phyloP scores from a whole-genome alignment of 2,329 filamentous ascomycete species.

The Diaporthe capsici region DNA sequence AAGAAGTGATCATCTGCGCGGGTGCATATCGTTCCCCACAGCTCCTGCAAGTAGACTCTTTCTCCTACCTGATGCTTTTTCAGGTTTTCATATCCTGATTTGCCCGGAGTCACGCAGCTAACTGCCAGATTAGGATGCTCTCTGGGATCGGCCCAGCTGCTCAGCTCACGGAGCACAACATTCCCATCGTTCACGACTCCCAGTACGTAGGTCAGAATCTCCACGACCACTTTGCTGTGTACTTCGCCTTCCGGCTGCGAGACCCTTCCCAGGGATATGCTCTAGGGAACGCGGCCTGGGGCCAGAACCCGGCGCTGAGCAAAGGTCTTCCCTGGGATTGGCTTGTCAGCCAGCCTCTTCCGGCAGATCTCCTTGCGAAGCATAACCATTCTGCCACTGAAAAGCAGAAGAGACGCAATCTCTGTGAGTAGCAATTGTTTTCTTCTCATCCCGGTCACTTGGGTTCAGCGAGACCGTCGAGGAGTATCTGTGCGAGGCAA shows the following conservation, averaged over 20 bases:
- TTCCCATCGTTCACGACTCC: constrained; percentile 63
- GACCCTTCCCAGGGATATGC: constrained; percentile 15
- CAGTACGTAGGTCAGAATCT: constrained; percentile 71
- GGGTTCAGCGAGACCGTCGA: neutral
- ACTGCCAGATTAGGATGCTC: constrained; percentile 45
- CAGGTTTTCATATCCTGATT: no score
- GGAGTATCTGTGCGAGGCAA: neutral
- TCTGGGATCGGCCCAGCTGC: constrained; percentile 53
- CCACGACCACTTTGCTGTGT: constrained; percentile 60
- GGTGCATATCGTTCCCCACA: constrained; percentile 54
- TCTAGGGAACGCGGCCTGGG: constrained; percentile 34
- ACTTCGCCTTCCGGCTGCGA: constrained; percentile 27
- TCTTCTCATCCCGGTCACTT: neutral
- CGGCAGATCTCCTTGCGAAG: constrained; percentile 8
- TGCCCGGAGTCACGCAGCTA: neutral
- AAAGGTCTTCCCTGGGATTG: constrained; percentile 34
- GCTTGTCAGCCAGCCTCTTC: constrained; percentile 31
- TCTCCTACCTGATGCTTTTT: no score
- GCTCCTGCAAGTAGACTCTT: constrained; percentile 45
- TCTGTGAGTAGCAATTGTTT: constrained; percentile 12
- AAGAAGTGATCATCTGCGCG: constrained; percentile 54
- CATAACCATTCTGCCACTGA: neutral
- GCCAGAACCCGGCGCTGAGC: constrained; percentile 20
- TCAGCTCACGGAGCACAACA: constrained; percentile 48
- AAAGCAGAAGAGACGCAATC: constrained; percentile 7